These are phyloP conservation scores for Gracilaria gracilis DNA, from an alignment of 23 red algal genomes.

Conservation along the genomic window DNA sequence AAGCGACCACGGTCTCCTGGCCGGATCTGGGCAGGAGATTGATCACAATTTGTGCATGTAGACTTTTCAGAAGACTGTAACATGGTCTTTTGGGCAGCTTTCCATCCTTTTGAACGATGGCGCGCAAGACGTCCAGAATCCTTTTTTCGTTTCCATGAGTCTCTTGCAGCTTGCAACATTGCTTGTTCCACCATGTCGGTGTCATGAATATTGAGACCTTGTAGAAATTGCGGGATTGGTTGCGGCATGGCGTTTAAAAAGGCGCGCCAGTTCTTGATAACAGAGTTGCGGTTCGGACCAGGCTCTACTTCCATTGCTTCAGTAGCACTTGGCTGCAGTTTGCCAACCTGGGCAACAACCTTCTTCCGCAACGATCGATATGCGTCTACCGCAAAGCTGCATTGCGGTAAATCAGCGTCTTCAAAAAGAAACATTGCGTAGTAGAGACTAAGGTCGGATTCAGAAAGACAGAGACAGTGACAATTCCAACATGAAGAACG, in stretches of 20 bases:
- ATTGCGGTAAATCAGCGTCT: slow-evolving; percentile 46
- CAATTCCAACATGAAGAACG: slow-evolving; percentile 86
- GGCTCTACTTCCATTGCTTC: slow-evolving; percentile 3
- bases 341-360: not conserved
- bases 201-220: slow-evolving; percentile 27
- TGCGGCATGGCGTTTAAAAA: slow-evolving; percentile 46
- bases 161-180: slow-evolving; percentile 43
- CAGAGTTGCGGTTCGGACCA: not conserved
- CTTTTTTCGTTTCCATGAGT: slow-evolving; percentile 34
- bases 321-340: not conserved
- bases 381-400: slow-evolving; percentile 25
- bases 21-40: not conserved
- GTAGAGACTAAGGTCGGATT: slow-evolving; percentile 49
- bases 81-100: slow-evolving; percentile 4
- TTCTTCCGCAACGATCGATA: slow-evolving; percentile 27
- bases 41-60: slow-evolving; percentile 33
- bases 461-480: slow-evolving; percentile 61
- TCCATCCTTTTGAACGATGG: slow-evolving; percentile 60
- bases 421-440: slow-evolving; percentile 59
- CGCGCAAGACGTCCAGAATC: slow-evolving; percentile 11
- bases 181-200: slow-evolving; percentile 3
- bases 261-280: slow-evolving; percentile 51
- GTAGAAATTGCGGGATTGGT: slow-evolving; percentile 47
- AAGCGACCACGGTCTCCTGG: slow-evolving; percentile 26
- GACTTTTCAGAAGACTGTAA: not conserved